Conservation (phyloP, 2,329 filamentous ascomycete genomes). For the Claviceps maximensis region DNA sequence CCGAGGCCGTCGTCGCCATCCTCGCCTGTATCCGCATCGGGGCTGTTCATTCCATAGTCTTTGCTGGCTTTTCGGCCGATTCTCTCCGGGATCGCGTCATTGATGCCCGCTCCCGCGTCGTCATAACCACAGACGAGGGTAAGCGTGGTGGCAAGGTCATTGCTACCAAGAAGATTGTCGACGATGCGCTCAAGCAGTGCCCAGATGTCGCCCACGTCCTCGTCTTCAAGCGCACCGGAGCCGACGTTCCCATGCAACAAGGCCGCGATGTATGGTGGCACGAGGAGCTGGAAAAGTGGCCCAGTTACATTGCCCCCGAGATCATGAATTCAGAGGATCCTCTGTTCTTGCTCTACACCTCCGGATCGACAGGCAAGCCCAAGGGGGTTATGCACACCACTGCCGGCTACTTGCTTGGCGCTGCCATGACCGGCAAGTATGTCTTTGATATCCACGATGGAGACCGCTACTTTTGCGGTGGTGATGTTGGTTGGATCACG, state of each 20-base stretch:
- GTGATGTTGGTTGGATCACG: slow-evolving; percentile 98
- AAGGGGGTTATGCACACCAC: slow-evolving; percentile 99
- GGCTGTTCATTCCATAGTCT: slow-evolving; percentile 92
- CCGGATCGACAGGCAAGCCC: slow-evolving; percentile 93
- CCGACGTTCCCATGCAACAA: slow-evolving; percentile 79
- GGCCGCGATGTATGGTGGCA: slow-evolving; percentile 97
- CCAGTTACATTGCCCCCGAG: slow-evolving; percentile 80
- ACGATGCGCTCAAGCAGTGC: slow-evolving; percentile 93
- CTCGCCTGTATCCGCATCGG: slow-evolving; percentile 86
- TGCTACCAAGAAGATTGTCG: slow-evolving; percentile 97
- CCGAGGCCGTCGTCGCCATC: slow-evolving; percentile 83
- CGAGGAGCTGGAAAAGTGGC: slow-evolving; percentile 95
- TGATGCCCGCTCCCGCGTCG: slow-evolving; percentile 79
- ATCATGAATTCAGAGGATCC: slow-evolving; percentile 88
- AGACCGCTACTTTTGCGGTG: slow-evolving; percentile 93
- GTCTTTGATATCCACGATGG: slow-evolving; percentile 95
- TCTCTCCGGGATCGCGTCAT: slow-evolving; percentile 90
- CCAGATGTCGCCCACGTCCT: slow-evolving; percentile 74
- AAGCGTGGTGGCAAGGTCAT: slow-evolving; percentile 96
- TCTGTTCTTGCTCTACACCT: slow-evolving; percentile 94
- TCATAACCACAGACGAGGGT: slow-evolving; percentile 95
- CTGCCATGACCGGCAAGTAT: slow-evolving; percentile 90
- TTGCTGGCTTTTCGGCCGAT: slow-evolving; percentile 93
- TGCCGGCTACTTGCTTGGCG: slow-evolving; percentile 85
- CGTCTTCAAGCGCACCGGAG: slow-evolving; percentile 89